Conservation (phyloP, 371 early-diverging fungal genomes). For the Neoconidiobolus thromboides region DNA sequence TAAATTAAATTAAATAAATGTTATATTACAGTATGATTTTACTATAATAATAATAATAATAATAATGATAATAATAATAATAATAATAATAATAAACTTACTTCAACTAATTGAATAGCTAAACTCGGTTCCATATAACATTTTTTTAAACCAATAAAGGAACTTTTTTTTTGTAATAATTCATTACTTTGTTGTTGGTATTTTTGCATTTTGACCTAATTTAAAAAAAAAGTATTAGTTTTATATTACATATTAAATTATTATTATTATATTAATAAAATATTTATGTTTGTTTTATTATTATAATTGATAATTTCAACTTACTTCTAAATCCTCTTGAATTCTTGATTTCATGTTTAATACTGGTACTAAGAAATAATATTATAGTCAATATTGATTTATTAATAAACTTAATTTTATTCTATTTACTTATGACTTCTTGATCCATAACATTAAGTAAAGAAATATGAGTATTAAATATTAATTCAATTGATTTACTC, state of each 20-base stretch:
- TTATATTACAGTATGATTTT: too few relatives aligned
- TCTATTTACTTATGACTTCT: neutral
- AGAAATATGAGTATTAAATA: constrained; percentile 1
- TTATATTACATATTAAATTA: neutral
- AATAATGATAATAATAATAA: neutral
- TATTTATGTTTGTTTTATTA: neutral
- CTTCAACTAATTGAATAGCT: neutral
- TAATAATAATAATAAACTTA: neutral
- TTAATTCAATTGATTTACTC: neutral
- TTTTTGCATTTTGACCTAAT: neutral
- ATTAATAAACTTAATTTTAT: neutral
- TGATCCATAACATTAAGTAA: neutral
- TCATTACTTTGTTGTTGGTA: too few relatives aligned
- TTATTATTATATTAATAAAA: neutral
- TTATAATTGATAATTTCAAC: neutral
- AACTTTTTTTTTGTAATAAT: neutral
- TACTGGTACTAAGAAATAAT: too few relatives aligned
- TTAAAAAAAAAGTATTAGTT: neutral
- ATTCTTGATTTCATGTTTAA: neutral
- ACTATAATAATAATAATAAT: too few relatives aligned
- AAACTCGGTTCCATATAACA: neutral
- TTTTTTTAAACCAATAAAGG: neutral
- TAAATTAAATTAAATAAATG: too few relatives aligned
- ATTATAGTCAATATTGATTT: neutral
- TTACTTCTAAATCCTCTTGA: neutral